Evolutionary conservation across 768 basidiomycete genomes (phyloP).

Genomic region (Boletus patriciae): DNA sequence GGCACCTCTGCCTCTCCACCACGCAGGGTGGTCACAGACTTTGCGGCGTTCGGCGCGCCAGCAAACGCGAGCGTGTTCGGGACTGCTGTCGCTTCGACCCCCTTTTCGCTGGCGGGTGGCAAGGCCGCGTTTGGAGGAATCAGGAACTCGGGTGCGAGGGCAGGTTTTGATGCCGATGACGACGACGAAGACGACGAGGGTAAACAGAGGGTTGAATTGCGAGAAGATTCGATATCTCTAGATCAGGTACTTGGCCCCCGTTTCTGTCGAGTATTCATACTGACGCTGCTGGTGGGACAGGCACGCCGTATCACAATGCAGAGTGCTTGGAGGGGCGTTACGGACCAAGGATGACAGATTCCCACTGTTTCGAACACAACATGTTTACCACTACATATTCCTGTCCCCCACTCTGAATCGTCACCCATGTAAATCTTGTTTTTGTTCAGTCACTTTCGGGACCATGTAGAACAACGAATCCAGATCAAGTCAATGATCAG

Average conservation of each 20-base stretch:
- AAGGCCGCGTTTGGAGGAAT: conserved; percentile 86
- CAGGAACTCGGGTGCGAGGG: conserved; percentile 41
- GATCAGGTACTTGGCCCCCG: conserved; percentile 68
- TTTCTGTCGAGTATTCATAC: background rate
- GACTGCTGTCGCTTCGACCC: conserved; percentile 78
- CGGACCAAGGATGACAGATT: conserved; percentile 42
- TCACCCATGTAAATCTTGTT: conserved; percentile 11
- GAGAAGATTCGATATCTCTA: conserved; percentile 83
- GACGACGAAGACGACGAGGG: conserved; percentile 73
- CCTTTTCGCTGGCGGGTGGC: conserved; percentile 75
- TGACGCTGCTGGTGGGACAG: conserved; percentile 36
- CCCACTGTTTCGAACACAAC: conserved; percentile 5
- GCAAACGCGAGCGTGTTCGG: conserved; percentile 77
- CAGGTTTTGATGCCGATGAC: conserved; percentile 56
- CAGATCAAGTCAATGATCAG: conserved; percentile 9
- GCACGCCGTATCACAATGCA: conserved; percentile 86
- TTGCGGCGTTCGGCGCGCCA: conserved; percentile 81
- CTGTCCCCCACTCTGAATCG: conserved; percentile 1
- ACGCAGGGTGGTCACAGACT: conserved; percentile 86
- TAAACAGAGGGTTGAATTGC: conserved; percentile 71
- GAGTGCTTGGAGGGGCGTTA: conserved; percentile 78
- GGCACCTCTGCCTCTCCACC: conserved; percentile 60
- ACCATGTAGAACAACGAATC: conserved; percentile 30
- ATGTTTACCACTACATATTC: conserved; percentile 3
- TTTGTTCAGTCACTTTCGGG: conserved; percentile 15